Conservation (phyloP, 2,329 filamentous ascomycete species). For the Cytospora mali region DNA sequence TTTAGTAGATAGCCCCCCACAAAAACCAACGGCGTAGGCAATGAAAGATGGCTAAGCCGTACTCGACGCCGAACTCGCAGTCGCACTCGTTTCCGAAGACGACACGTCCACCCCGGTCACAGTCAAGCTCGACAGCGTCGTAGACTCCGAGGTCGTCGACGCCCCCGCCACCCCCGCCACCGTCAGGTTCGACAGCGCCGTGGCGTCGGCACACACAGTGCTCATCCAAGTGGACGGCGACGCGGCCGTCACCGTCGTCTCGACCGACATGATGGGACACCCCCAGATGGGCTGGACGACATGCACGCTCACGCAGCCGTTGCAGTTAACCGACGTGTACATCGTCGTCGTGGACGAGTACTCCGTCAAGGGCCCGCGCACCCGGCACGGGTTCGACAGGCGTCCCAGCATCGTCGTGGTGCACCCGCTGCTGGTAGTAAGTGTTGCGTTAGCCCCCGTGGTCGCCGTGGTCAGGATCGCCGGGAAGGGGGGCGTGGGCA, state of each 20-base stretch:
- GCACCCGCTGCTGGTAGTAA: no score
- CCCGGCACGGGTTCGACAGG: slow-evolving; percentile 37
- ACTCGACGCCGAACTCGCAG: not conserved
- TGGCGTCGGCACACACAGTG: slow-evolving; percentile 35
- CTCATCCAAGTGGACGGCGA: slow-evolving; percentile 34
- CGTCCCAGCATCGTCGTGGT: slow-evolving; percentile 35
- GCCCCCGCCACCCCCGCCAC: not conserved
- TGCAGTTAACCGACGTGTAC: slow-evolving; percentile 39
- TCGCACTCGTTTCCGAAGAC: not conserved
- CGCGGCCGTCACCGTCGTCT: slow-evolving; percentile 24
- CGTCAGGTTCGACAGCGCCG: not conserved
- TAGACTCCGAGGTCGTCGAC: not conserved
- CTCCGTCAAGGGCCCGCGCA: slow-evolving; percentile 32
- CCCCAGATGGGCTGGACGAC: slow-evolving; percentile 31
- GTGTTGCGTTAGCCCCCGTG: no score
- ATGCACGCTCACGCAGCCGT: slow-evolving; percentile 36
- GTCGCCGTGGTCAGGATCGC: not conserved
- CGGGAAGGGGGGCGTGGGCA: not conserved
- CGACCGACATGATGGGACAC: slow-evolving; percentile 34
- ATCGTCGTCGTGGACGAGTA: no score
- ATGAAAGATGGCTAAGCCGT: not conserved
- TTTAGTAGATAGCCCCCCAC: not conserved
- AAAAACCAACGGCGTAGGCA: not conserved
- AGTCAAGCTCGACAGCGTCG: not conserved
- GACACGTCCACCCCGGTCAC: not conserved